Evolutionary conservation across 2,329 filamentous ascomycete genomes (phyloP), one percentile per base, ranked within the genome.

Genomic region (Sclerotinia minor): DNA sequence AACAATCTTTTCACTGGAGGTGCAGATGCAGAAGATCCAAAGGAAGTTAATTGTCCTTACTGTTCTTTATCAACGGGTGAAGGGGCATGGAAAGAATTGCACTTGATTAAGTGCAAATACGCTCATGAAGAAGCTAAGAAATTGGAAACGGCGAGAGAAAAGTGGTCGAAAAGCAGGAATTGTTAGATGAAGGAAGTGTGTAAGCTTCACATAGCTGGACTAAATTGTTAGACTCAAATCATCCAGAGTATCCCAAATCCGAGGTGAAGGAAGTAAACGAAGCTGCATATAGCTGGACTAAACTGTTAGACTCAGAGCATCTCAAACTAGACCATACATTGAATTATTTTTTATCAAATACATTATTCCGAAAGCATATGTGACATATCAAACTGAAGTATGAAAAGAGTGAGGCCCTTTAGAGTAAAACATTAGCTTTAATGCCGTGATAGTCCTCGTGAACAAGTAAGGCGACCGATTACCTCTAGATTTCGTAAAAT

Each of bases 51-150:
- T 11, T 69, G 67, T 58, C 32, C 67, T 3, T 29, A 53, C 7
- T 69, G 67, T 38, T 5, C 2, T 21, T 0, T 2, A 21, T 53
- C 64, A 9, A 35, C 52, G 32, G 67, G 50, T 35, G 50, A 67
- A 3, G 64, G 55, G 2, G 57, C 59, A 4, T 64, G 32, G 15
- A 49, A 7, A 15, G 57, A 69, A n/a, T 61, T 67, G 32, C 68
- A 69, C 55, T 5, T 65, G 29, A 29, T 69, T 4, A 29, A 65
- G 11, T 69, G 65, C 29, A n/a, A 57, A n/a, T 68, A 59, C 57
- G 68, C 68, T 1, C 55, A 57, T 6, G n/a, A 50, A 0, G 68
- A 69, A 29, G 38, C 35, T 0, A 41, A 55, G 35, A 64, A 9
- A 26, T 55, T 55, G 32, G n/a, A 59, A 32, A 41, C 3, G 2